phyloP scores from a whole-genome alignment of 371 early-diverging fungal genomes.

The Mortierella sp. region DNA sequence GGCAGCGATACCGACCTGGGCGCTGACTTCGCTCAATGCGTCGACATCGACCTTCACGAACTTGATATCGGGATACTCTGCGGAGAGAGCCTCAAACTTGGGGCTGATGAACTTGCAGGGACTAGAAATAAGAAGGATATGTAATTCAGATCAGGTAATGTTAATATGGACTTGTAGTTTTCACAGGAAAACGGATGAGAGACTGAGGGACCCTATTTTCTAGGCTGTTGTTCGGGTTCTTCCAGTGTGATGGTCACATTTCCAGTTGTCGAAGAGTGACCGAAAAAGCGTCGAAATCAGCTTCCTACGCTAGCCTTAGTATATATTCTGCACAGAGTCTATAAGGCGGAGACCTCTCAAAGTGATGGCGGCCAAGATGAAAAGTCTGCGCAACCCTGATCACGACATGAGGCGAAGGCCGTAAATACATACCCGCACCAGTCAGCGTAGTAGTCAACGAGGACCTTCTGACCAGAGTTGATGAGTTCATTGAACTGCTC shows the following conservation, averaged over 20 bases:
- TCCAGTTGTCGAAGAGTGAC: no score
- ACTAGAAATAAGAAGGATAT: constrained; percentile 38
- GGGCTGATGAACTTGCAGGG: constrained; percentile 94
- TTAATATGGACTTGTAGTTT: no score
- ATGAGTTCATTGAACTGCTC: constrained; percentile 32
- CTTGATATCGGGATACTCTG: constrained; percentile 57
- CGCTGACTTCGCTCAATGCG: constrained; percentile 74
- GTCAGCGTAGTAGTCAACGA: constrained; percentile 74
- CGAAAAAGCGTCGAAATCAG: no score
- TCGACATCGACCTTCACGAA: constrained; percentile 93
- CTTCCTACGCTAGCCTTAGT: no score
- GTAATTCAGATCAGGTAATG: neutral
- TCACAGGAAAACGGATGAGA: no score
- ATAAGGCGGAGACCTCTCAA: no score
- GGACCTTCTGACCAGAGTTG: constrained; percentile 53
- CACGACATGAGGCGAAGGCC: no score
- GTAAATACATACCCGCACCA: constrained; percentile 67
- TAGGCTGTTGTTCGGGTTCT: no score
- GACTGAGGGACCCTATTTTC: neutral
- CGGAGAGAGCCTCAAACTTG: constrained; percentile 67
- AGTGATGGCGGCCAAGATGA: neutral
- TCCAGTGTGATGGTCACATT: no score
- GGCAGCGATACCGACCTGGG: constrained; percentile 73
- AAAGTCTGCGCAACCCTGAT: no score
- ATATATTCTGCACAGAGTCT: no score